phyloP scores from a whole-genome alignment of 2,329 filamentous ascomycete species.

The Microcera coccophila region DNA sequence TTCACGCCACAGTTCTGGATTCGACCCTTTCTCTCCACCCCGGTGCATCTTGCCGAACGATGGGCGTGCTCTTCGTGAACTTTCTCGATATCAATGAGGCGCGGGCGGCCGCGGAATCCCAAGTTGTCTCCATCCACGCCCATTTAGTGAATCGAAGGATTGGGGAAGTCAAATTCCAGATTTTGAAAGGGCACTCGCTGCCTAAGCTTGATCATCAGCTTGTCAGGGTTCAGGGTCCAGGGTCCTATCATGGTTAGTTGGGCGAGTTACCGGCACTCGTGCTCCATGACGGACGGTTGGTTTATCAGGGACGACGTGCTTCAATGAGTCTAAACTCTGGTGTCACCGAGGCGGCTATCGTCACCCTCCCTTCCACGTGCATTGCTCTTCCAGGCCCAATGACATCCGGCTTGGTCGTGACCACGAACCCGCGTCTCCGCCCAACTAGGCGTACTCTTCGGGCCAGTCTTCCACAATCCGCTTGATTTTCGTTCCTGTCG shows the following conservation, averaged over 20 bases:
- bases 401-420: conserved; percentile 2
- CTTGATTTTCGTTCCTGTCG: conserved; percentile 7
- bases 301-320: background rate
- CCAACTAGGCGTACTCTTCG: conserved; percentile 2
- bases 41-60: too few species aligned
- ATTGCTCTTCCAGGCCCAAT: conserved; percentile 5
- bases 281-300: background rate
- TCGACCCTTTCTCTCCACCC: too few species aligned
- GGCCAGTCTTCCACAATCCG: conserved; percentile 4
- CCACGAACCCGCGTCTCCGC: conserved; percentile 8
- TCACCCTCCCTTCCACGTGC: conserved; percentile 12
- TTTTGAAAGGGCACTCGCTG: too few species aligned
- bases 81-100: too few species aligned
- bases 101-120: too few species aligned
- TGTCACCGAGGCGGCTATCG: conserved; percentile 5
- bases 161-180: too few species aligned
- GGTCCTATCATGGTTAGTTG: background rate
- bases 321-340: background rate
- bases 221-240: too few species aligned
- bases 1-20: too few species aligned
- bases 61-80: too few species aligned
- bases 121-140: too few species aligned
- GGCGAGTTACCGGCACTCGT: background rate
- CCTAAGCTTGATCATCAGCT: too few species aligned
- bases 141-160: too few species aligned